Percentiles rank a stretch among this genome's conserved stretches.
These are phyloP conservation scores for Fusarium xylarioides DNA, from an alignment of 2,329 filamentous ascomycete species.

Conservation along the genomic window DNA sequence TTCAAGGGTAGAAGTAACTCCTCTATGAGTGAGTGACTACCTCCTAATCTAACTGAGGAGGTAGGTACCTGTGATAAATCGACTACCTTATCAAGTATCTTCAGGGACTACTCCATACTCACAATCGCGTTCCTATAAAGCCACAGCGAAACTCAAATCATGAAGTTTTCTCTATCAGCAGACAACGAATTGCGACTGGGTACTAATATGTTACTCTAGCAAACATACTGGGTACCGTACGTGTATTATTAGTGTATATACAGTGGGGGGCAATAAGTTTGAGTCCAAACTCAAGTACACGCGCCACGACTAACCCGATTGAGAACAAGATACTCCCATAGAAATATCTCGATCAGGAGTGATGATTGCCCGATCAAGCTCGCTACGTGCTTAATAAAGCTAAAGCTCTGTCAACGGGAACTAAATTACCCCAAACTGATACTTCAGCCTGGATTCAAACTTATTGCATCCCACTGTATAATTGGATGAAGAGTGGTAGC, in stretches of 20 bases:
- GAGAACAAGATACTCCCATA: no score
- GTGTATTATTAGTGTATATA: background rate
- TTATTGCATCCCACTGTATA: no score
- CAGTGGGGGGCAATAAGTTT: no score
- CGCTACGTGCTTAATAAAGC: no score
- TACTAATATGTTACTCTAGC: background rate
- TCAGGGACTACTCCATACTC: background rate
- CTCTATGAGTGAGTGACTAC: no score
- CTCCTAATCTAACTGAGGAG: background rate
- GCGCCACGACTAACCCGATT: no score
- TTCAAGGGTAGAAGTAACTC: background rate
- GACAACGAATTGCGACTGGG: background rate
- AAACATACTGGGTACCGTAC: background rate
- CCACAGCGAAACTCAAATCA: background rate
- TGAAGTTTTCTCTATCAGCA: background rate
- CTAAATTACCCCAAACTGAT: no score
- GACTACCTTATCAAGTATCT: background rate
- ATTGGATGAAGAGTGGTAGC: background rate
- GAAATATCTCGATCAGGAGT: no score
- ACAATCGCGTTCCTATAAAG: background rate
- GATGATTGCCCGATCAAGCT: no score
- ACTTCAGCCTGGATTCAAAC: no score
- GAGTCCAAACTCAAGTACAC: no score
- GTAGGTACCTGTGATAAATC: background rate
- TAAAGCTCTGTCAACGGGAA: no score